Base-by-base conservation (phyloP, 768 basidiomycete species). In the Leccinellum luteum region DNA sequence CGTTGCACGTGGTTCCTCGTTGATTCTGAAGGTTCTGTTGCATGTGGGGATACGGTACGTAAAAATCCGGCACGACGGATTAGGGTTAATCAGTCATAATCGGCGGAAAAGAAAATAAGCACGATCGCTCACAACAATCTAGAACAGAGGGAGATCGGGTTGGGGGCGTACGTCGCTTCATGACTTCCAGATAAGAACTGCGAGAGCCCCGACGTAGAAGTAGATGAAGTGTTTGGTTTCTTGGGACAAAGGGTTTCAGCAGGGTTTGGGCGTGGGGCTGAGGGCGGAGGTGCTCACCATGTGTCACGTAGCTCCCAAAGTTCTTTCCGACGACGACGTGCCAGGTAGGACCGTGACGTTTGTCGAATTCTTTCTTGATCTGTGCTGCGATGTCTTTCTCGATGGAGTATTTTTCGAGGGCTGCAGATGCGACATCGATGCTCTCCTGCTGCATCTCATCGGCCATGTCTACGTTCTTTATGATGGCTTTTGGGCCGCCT, bases 161-260 rank as follows among this genome's bases (percentile, higher is more conserved):
- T 57, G 53, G 17, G n/a, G 38, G 21, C 23, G 15, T 54, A 23
- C 44, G 56, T 55, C 38, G 49, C 51, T 76, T 76, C 76, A 93
- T 82, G 92, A 93, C 79, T 92, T 94, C 92, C 92, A 94, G 78
- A 94, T 85, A 73, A 98, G 87, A 76, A 98, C 85, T 59, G 95
- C 95, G 66, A 95, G 86, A 34, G 87, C 78, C 56, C 92, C 94
- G 71, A 98, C 80, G 79, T 96, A 98, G 77, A 96, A 96, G 82
- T 98, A 98, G 78, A 98, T 94, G 78, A 98, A 98, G 72, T 97
- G 90, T 75, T 94, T 95, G 63, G 94, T 96, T 83, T 98, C 94
- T 43, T 97, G 74, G 30, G 55, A 54, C 3, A 52, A 43, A 44
- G 23, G 38, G 51, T 44, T 50, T 66, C 51, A 67, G 61, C 34